A percentile compares a stretch with the other conserved stretches of the same genome.
These are phyloP conservation scores for Ophiocordyceps camponoti-saundersi DNA, from an alignment of 2,329 filamentous ascomycete genomes.

Conservation along the genomic window DNA sequence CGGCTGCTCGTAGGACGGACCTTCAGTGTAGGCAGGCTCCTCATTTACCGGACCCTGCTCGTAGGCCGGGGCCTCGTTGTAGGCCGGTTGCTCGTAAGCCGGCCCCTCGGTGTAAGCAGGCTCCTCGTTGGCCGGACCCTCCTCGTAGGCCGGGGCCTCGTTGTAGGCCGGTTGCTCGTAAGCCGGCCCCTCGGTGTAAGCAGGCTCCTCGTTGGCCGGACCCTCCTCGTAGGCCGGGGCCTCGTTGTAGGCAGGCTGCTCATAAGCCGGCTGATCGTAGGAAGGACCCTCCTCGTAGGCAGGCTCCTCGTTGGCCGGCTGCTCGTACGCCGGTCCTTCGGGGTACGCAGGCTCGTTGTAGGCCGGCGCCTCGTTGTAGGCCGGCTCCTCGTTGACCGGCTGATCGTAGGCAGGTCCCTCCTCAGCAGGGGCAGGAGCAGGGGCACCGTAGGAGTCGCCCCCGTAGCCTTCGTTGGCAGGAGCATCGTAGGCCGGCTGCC, in stretches of 20 bases:
- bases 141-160: not conserved
- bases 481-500: not conserved
- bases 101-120: not conserved
- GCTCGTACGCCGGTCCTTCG: too few relatives aligned
- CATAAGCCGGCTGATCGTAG: too few relatives aligned
- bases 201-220: too few relatives aligned
- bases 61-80: not conserved
- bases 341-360: not conserved
- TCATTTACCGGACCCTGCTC: not conserved
- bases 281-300: too few relatives aligned
- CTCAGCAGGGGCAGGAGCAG: not conserved
- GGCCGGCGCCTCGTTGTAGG: not conserved
- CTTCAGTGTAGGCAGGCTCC: not conserved
- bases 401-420: not conserved
- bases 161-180: not conserved
- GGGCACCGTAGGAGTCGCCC: not conserved
- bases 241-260: too few relatives aligned
- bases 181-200: not conserved
- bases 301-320: too few relatives aligned
- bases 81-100: not conserved
- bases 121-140: not conserved
- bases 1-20: too few relatives aligned
- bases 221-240: too few relatives aligned
- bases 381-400: not conserved
- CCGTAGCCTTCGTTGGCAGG: not conserved